Evolutionary conservation across 495 filamentous ascomycete species (phyloP).

Genomic region (Letharia lupina): DNA sequence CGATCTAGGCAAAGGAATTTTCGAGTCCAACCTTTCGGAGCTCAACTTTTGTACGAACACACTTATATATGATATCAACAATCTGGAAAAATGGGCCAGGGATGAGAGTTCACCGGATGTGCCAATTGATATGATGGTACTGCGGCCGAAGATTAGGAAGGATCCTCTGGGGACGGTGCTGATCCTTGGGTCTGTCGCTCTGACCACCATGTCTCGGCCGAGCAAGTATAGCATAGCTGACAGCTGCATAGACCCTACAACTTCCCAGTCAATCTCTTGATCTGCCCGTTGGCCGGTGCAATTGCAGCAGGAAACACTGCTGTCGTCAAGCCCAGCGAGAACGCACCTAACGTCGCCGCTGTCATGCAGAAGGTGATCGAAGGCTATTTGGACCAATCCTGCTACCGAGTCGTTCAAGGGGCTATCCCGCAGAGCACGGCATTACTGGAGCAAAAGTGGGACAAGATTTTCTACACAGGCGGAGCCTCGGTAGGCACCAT

Average conservation of each 20-base stretch:
- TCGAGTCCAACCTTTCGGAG: conserved; percentile 66
- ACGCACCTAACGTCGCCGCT: conserved; percentile 63
- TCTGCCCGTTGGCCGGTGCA: conserved; percentile 77
- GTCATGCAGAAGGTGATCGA: conserved; percentile 70
- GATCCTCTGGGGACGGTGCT: conserved; percentile 79
- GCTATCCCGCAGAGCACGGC: conserved; percentile 69
- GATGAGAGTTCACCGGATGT: conserved; percentile 72
- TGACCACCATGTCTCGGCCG: background rate
- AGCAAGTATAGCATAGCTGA: background rate
- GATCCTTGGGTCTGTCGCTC: conserved; percentile 62
- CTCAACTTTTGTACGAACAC: conserved; percentile 67
- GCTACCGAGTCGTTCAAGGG: conserved; percentile 74
- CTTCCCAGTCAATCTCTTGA: conserved; percentile 72
- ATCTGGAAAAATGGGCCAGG: conserved; percentile 72
- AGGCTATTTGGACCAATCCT: conserved; percentile 63
- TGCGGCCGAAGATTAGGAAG: conserved; percentile 73
- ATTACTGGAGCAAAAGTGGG: conserved; percentile 82
- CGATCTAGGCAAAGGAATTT: conserved; percentile 65
- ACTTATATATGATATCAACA: conserved; percentile 62
- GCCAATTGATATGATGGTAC: conserved; percentile 50
- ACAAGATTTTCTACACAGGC: conserved; percentile 97
- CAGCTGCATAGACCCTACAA: conserved; percentile 60
- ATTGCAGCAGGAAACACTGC: conserved; percentile 87
- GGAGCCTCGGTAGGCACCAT: conserved; percentile 68
- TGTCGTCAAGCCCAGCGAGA: conserved; percentile 83